Evolutionary conservation across 352 stramenopile species (phyloP).

Genomic region (Phytophthora syringae): DNA sequence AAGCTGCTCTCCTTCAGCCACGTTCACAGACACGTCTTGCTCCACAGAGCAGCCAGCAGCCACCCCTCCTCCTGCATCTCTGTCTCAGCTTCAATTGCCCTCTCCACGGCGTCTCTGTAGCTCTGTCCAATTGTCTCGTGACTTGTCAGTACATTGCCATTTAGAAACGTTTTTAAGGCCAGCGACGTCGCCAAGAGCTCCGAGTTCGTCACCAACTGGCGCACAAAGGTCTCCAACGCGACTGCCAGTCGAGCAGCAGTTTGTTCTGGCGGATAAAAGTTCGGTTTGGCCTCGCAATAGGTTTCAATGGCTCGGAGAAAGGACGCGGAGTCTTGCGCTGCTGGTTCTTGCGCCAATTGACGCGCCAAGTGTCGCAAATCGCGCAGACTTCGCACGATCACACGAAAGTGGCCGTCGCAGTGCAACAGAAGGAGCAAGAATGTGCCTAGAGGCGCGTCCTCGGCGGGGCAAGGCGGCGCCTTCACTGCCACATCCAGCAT

Average conservation of each 20-base stretch:
- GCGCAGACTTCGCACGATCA: slow-evolving; percentile 31
- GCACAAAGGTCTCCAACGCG: slow-evolving; percentile 34
- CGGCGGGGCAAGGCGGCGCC: slow-evolving; percentile 10
- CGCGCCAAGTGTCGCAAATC: slow-evolving; percentile 40
- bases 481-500: slow-evolving; percentile 30
- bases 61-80: slow-evolving; percentile 21
- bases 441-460: slow-evolving; percentile 10
- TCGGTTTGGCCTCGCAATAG: slow-evolving; percentile 18
- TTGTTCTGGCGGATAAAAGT: slow-evolving; percentile 25
- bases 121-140: slow-evolving; percentile 12
- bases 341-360: slow-evolving; percentile 17
- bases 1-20: slow-evolving; percentile 13
- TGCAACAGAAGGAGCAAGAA: slow-evolving; percentile 31
- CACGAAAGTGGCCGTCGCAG: slow-evolving; percentile 22
- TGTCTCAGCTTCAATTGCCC: neutral
- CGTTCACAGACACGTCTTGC: slow-evolving; percentile 23
- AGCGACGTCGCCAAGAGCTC: slow-evolving; percentile 28
- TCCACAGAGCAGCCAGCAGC: slow-evolving; percentile 39
- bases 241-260: slow-evolving; percentile 27
- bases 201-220: slow-evolving; percentile 13
- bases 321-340: neutral
- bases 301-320: slow-evolving; percentile 22
- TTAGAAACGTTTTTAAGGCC: slow-evolving; percentile 38
- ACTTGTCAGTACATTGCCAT: slow-evolving; percentile 27
- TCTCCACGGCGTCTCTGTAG: slow-evolving; percentile 36